Evolutionary conservation across 257 asterid genomes (phyloP), one percentile per base, ranked within the genome.

Genomic region (Fraxinus excelsior): DNA sequence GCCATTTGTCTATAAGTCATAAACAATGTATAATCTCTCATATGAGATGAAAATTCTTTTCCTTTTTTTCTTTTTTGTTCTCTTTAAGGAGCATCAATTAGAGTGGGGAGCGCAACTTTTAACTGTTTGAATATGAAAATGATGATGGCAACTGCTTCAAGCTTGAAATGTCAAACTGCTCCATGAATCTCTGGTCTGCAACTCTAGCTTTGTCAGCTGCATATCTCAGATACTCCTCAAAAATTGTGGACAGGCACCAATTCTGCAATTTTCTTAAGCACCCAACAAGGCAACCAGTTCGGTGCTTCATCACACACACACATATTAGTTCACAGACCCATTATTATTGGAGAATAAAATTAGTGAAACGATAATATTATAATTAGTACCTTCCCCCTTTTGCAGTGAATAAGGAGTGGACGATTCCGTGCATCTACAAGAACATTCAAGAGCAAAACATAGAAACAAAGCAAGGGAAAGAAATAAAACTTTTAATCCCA

Each of bases 251-350:
- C 76, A 94, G 84, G 78, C 98, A 94, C 98, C 97, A 94, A 68
- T 80, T 89, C 70, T 91, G 92, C 80, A 85, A 65, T 82, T 94
- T 94, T 80, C 98, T 85, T 70, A 90, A 76, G 85, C 98, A 94
- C 74, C 98, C 98, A 44, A 92, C 97, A 2, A 94, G 94, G 56
- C 93, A 88, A 69, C 97, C 98, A 65, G 97, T 92, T 44, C 97
- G 92, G 79, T 94, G 98, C 98, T 94, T 82, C 74, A 80, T 58
- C 2, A 21, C 14, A 34, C 16, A 46, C 8, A 40, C 6, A 70
- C 1, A 32, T 26, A 46, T 79, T 71, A 75, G 75, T 35, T 37
- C 28, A 69, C 19, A 7, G 21, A 16, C 29, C 25, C 37, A 4
- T 37, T 11, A 42, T 12, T 11, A 42, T 12, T 21, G 68, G 69